A percentile compares a stretch with the other conserved stretches of the same genome.
Evolutionary conservation across 2,329 filamentous ascomycete species (phyloP).

Genomic region (Nemania sp.): DNA sequence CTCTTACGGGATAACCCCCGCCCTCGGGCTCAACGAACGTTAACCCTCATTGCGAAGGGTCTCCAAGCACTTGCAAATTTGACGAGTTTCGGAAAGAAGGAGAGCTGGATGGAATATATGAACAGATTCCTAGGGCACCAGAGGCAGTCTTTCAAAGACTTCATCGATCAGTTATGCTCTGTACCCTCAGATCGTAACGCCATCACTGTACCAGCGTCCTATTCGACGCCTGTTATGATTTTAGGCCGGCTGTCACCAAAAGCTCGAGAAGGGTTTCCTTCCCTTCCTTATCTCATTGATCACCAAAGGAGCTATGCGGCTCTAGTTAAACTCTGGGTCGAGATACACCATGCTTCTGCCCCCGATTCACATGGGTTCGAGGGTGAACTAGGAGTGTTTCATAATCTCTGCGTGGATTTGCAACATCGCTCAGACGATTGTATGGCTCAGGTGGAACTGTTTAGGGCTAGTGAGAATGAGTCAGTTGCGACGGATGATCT

Average conservation of each 20-base stretch:
- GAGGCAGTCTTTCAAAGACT: constrained; percentile 84
- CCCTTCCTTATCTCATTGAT: constrained; percentile 92
- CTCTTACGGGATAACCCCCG: constrained; percentile 85
- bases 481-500: constrained; percentile 54
- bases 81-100: constrained; percentile 91
- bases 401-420: constrained; percentile 62
- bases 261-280: constrained; percentile 91
- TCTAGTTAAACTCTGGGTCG: constrained; percentile 83
- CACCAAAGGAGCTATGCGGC: constrained; percentile 86
- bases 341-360: constrained; percentile 58
- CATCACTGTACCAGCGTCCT: constrained; percentile 79
- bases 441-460: constrained; percentile 61
- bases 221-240: constrained; percentile 93
- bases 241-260: constrained; percentile 82
- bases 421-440: constrained; percentile 66
- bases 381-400: constrained; percentile 67
- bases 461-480: constrained; percentile 56
- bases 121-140: constrained; percentile 85
- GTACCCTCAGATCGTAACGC: constrained; percentile 79
- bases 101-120: constrained; percentile 99
- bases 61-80: constrained; percentile 92
- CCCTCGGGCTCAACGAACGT: constrained; percentile 83
- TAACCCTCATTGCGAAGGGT: constrained; percentile 93
- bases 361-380: constrained; percentile 56
- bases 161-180: constrained; percentile 86